Base-by-base conservation (phyloP, 2,329 filamentous ascomycete species). In the Grosmannia serpens region DNA sequence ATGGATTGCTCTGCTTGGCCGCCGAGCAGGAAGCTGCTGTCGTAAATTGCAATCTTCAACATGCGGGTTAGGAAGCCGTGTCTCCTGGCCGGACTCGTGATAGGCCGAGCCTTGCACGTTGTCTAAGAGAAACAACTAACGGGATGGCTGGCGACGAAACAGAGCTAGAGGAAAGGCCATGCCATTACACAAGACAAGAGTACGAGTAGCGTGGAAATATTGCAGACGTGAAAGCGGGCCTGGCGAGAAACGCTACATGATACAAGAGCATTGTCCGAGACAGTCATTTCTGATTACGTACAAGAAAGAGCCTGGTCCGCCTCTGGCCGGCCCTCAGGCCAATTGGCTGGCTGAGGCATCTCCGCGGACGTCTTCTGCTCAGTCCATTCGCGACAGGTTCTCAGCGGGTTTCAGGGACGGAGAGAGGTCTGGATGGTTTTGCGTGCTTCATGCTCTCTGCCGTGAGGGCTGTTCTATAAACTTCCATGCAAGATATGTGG, bases 281-380 rank as follows among this genome's bases (percentile, higher is more conserved):
- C 24, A 46, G 33, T 53, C 22, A 60, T 63, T 67, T 67, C 67
- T 64, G 62, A 67, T 68, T 68, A 68, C 67, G 67, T 68, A 68
- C 66, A 67, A 67, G 35, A 38, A 38, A 38, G 35, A 38, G n/a
- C 7, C 33, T 35, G 33, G 33, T 13, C 10, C 10, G 33, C 10
- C 15, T 13, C 33, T 35, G 35, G 4, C 17, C 35, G 35, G 29
- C 10, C 5, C 29, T 31, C 29, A 10, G 29, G 10, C 29, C 29
- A 31, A 5, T 5, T 17, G 9, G 35, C 17, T 38, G 35, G 35
- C 35, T 3, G 13, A 38, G 15, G 15, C 35, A 38, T 38, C 35
- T 38, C 35, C 35, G 35, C 35, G 35, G 35, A 17, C 35, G 35
- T 17, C 13, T 38, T 15, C 35, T 15, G 35, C 35, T 17, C 35